A percentile compares a stretch with the other conserved stretches of the same genome.
Evolutionary conservation across 345 rosid species (phyloP).

Genomic region (Garcia nutans): DNA sequence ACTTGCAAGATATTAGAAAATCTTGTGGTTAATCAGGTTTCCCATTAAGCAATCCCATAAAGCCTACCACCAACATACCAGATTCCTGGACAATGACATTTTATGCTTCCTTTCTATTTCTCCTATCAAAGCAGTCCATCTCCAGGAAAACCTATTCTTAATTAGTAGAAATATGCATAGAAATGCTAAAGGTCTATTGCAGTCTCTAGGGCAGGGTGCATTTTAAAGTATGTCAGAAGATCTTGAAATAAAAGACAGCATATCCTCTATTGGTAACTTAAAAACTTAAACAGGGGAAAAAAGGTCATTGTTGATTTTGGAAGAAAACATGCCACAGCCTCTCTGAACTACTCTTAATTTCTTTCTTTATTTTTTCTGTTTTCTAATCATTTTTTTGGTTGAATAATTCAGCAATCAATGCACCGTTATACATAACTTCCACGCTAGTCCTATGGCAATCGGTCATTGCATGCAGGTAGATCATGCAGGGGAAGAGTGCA

Average conservation of each 20-base stretch:
- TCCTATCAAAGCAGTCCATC: neutral
- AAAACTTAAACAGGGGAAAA: neutral
- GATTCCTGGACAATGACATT: neutral
- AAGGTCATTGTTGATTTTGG: neutral
- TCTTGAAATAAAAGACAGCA: neutral
- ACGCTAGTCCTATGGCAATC: neutral
- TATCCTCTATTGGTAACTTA: neutral
- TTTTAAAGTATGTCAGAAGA: neutral
- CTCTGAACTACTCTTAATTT: neutral
- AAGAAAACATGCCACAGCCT: neutral
- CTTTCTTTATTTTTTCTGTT: neutral
- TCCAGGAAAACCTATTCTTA: neutral
- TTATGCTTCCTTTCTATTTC: neutral
- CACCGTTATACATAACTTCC: neutral
- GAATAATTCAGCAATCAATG: neutral
- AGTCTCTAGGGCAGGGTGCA: neutral
- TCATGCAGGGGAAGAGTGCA: neutral
- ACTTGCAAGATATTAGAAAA: neutral
- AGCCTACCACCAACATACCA: neutral
- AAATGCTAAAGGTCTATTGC: neutral
- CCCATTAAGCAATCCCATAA: neutral
- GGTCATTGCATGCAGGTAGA: neutral
- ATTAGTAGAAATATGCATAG: neutral
- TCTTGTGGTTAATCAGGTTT: neutral
- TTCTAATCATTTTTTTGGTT: neutral